A percentile compares a stretch with the other conserved stretches of the same genome.
Evolutionary conservation across 2,329 filamentous ascomycete species (phyloP).

Genomic region (Epichloe elymi): DNA sequence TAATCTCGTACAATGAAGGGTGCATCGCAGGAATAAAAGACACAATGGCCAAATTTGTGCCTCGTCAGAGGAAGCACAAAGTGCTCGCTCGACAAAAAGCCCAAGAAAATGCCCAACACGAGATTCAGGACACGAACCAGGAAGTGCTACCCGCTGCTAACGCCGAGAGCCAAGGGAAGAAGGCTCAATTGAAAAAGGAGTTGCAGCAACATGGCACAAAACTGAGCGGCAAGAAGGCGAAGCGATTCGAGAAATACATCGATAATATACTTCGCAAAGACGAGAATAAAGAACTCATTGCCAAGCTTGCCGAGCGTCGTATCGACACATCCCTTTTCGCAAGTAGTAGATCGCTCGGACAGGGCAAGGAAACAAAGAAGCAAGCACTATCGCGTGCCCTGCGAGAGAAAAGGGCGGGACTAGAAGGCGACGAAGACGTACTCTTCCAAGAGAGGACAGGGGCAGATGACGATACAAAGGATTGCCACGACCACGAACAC

Average conservation of each 20-base stretch:
- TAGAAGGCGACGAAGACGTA: conserved; percentile 39
- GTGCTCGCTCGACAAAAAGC: conserved; percentile 50
- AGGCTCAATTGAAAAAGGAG: conserved; percentile 40
- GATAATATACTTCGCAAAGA: conserved; percentile 92
- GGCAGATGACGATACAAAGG: conserved; percentile 18
- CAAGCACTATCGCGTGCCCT: conserved; percentile 52
- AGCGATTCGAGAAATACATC: conserved; percentile 55
- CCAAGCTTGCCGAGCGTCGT: conserved; percentile 65
- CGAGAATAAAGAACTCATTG: conserved; percentile 72
- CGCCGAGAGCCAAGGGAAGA: conserved; percentile 39
- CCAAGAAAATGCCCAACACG: conserved; percentile 27
- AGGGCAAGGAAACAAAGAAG: conserved; percentile 56
- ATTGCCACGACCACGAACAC: conserved; percentile 11
- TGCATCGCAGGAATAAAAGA: neutral
- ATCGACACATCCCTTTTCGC: conserved; percentile 71
- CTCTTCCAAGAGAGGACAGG: conserved; percentile 32
- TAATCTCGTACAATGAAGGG: neutral
- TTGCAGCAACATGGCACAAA: conserved; percentile 37
- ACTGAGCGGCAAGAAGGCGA: conserved; percentile 52
- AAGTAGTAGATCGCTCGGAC: conserved; percentile 66
- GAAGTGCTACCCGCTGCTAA: conserved; percentile 28
- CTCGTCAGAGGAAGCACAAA: conserved; percentile 54
- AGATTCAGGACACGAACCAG: conserved; percentile 25
- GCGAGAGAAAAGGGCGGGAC: conserved; percentile 51
- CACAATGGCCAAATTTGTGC: conserved; percentile 44